These are phyloP conservation scores for Brasilioporus rufonigricans DNA, from an alignment of 768 basidiomycete species.

Conservation along the genomic window DNA sequence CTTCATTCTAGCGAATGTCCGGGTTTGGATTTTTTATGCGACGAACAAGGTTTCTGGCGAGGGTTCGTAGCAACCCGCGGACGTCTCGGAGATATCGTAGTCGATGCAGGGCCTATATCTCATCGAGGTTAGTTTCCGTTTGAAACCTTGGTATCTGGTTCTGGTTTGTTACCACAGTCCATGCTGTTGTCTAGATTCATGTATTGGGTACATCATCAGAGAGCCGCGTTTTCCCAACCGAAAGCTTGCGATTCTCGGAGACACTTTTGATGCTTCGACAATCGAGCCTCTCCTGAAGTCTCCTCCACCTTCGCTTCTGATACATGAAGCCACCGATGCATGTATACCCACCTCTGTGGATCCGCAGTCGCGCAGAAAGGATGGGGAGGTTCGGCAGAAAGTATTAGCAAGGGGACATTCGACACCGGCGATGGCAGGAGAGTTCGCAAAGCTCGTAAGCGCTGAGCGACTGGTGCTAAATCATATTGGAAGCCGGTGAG, in stretches of 20 bases:
- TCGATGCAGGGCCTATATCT: conserved; percentile 72
- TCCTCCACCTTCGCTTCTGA: conserved; percentile 58
- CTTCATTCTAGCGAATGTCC: conserved; percentile 63
- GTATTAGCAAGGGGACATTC: conserved; percentile 74
- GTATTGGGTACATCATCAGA: conserved; percentile 73
- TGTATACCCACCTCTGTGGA: conserved; percentile 59
- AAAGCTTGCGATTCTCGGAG: conserved; percentile 75
- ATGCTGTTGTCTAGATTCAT: conserved; percentile 54
- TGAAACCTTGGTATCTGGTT: not conserved
- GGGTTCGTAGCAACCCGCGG: conserved; percentile 44
- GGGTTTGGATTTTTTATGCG: conserved; percentile 58
- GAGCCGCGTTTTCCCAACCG: conserved; percentile 51
- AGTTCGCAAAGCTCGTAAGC: conserved; percentile 59
- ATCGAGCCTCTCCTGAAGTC: conserved; percentile 55
- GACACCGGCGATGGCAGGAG: conserved; percentile 73
- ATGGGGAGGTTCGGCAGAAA: conserved; percentile 43
- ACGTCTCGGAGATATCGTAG: conserved; percentile 42
- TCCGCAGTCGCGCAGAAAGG: conserved; percentile 42
- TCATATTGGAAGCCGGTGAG: conserved; percentile 71
- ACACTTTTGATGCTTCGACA: conserved; percentile 63
- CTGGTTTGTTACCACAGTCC: not conserved
- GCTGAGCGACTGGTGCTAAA: conserved; percentile 70
- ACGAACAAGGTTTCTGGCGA: conserved; percentile 63
- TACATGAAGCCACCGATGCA: conserved; percentile 87
- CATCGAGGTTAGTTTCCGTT: conserved; percentile 60